These are phyloP conservation scores for Pterocarpus santalinus DNA, from an alignment of 306 rosid genomes.

Conservation along the genomic window DNA sequence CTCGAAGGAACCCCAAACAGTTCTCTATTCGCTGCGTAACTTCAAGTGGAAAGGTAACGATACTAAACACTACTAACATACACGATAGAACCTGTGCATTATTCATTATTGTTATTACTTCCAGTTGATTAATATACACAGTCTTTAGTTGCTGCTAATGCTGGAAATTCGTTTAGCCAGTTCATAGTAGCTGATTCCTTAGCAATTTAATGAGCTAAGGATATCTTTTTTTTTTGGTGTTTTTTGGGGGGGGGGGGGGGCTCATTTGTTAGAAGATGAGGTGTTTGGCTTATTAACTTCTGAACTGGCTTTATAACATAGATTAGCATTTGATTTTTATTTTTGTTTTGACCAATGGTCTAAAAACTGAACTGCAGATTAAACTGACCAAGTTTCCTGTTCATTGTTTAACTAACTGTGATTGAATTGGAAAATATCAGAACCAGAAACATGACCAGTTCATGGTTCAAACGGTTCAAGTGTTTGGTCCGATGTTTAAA, in stretches of 20 bases:
- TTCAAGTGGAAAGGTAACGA: constrained; percentile 79
- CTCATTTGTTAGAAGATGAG: neutral
- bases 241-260: neutral
- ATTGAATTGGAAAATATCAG: neutral
- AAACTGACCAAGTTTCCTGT: neutral
- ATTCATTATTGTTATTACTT: neutral
- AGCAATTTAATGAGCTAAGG: neutral
- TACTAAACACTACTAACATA: neutral
- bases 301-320: neutral
- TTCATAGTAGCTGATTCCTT: neutral
- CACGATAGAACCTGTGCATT: neutral
- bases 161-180: neutral
- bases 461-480: neutral
- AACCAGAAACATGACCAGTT: neutral
- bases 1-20: constrained; percentile 45
- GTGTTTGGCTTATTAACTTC: neutral
- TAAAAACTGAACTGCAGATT: neutral
- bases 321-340: neutral
- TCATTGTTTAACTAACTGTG: neutral
- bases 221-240: neutral
- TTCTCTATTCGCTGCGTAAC: constrained; percentile 68
- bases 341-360: neutral
- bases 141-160: neutral
- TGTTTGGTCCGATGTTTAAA: neutral
- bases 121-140: neutral